phyloP scores from a whole-genome alignment of 2,329 filamentous ascomycete genomes.

The Huntiella bhutanensis region DNA sequence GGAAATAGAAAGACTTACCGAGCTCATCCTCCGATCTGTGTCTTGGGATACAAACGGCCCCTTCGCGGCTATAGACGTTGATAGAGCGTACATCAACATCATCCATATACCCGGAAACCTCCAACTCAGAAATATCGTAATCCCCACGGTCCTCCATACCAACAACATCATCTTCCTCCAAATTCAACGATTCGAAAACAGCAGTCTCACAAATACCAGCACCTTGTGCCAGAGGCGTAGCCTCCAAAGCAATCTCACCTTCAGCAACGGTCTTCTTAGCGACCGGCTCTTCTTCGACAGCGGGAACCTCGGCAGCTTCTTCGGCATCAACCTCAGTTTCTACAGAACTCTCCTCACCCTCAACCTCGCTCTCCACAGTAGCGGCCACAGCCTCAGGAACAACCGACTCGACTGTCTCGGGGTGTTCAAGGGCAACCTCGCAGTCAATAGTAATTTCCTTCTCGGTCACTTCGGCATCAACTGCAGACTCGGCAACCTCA shows the following conservation, averaged over 20 bases:
- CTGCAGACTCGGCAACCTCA: background rate
- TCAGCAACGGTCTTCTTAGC: slow-evolving; percentile 1
- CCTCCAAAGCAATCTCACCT: slow-evolving; percentile 1
- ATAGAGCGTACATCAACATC: background rate
- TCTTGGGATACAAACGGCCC: background rate
- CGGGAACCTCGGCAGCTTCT: background rate
- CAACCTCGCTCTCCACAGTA: background rate
- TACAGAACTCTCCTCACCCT: background rate
- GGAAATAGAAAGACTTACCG: background rate
- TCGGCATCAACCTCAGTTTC: background rate
- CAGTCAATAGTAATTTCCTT: background rate
- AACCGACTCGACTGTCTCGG: background rate
- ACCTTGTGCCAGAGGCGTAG: slow-evolving; percentile 1
- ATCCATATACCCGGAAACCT: slow-evolving; percentile 2
- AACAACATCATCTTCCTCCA: slow-evolving; percentile 1
- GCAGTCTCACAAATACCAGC: background rate
- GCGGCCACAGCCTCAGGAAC: background rate
- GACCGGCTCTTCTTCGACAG: background rate
- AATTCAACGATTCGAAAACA: background rate
- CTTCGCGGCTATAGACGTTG: no score
- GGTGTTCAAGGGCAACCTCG: background rate
- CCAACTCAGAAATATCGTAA: slow-evolving; percentile 1
- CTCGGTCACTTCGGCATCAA: background rate
- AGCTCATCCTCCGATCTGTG: slow-evolving; percentile 1
- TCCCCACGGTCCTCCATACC: slow-evolving; percentile 4